Evolutionary conservation across 257 asterid species (phyloP).

Genomic region (Salvia splendens): DNA sequence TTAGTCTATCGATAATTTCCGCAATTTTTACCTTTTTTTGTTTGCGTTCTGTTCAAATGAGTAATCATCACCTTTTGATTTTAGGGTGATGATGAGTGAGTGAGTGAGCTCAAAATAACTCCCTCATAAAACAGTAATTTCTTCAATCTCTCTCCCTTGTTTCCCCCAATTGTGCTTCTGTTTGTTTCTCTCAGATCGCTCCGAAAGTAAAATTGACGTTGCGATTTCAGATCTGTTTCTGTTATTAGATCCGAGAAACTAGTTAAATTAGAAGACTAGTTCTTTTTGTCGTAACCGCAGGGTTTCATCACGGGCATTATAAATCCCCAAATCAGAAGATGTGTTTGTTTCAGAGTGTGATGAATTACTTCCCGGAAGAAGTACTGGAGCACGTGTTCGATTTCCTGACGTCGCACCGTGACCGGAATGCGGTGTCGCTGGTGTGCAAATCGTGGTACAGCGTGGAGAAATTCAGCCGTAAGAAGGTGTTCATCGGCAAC

Average conservation of each 20-base stretch:
- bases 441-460: conserved; percentile 50
- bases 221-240: conserved; percentile 33
- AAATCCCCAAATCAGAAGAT: conserved; percentile 28
- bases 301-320: not conserved
- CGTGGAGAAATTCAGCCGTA: conserved; percentile 61
- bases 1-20: conserved; percentile 4
- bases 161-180: not conserved
- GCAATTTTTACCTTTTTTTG: not conserved
- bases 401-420: conserved; percentile 53
- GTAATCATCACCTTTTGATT: conserved; percentile 47
- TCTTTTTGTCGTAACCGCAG: not conserved
- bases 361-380: conserved; percentile 82
- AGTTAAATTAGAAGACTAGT: not conserved
- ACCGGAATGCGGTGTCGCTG: conserved; percentile 48
- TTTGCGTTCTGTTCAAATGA: conserved; percentile 22
- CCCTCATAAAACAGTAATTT: not conserved
- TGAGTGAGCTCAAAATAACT: conserved; percentile 32
- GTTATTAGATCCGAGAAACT: conserved; percentile 14
- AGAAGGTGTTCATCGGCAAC: conserved; percentile 77
- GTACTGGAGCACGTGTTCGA: conserved; percentile 76
- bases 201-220: conserved; percentile 22
- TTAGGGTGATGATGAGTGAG: conserved; percentile 39
- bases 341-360: conserved; percentile 54
- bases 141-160: not conserved
- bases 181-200: conserved; percentile 36